Conservation (phyloP, 371 early-diverging fungal genomes). For the Mucor velutinosus region DNA sequence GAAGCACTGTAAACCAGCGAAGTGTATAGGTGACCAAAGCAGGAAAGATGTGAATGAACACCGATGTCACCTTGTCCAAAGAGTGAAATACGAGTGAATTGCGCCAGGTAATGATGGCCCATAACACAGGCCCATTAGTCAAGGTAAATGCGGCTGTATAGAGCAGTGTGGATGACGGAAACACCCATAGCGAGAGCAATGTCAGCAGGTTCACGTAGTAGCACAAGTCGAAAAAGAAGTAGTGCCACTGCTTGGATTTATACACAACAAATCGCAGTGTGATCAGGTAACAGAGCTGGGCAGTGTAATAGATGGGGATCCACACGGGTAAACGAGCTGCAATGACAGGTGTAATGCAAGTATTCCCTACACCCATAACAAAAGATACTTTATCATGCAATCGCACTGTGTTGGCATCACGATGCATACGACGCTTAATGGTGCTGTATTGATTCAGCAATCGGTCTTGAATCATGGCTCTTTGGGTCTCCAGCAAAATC, state of each 20-base stretch:
- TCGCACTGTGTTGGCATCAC: constrained; percentile 55
- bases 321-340: constrained; percentile 56
- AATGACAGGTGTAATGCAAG: constrained; percentile 67
- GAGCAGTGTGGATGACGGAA: constrained; percentile 49
- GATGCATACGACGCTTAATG: constrained; percentile 42
- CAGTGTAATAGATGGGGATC: constrained; percentile 63
- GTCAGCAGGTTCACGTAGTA: constrained; percentile 68
- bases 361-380: constrained; percentile 71
- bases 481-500: constrained; percentile 34
- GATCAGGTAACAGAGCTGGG: constrained; percentile 52
- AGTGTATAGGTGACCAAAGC: constrained; percentile 62
- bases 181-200: constrained; percentile 54
- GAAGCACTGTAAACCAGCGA: constrained; percentile 60
- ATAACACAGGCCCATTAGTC: constrained; percentile 68
- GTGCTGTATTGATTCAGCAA: constrained; percentile 32
- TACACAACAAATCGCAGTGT: constrained; percentile 60
- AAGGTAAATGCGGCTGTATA: constrained; percentile 59
- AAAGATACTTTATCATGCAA: constrained; percentile 72
- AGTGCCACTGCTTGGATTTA: constrained; percentile 64
- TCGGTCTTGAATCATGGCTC: constrained; percentile 29
- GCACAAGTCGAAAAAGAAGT: constrained; percentile 72
- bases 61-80: constrained; percentile 74
- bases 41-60: constrained; percentile 73
- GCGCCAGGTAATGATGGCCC: constrained; percentile 77
- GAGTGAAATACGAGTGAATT: constrained; percentile 69